Evolutionary conservation across 148 eudicot genomes (phyloP).

Genomic region (Amaranthus cruentus): DNA sequence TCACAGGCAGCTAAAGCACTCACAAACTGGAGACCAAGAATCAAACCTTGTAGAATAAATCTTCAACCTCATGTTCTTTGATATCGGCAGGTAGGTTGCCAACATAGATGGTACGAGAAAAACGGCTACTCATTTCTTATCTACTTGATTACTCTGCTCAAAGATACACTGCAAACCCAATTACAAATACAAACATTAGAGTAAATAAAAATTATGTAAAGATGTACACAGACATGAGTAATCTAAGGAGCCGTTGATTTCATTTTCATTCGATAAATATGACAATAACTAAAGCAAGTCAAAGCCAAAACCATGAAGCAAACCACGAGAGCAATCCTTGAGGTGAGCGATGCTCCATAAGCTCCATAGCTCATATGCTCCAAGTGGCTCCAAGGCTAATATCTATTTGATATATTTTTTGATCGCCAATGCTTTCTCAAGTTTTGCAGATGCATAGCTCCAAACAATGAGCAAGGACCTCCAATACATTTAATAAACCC

Average conservation of each 20-base stretch:
- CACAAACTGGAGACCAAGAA: neutral
- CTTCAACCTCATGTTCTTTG: constrained; percentile 86
- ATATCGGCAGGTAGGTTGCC: constrained; percentile 95
- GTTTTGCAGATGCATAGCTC: constrained; percentile 61
- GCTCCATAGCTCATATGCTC: constrained; percentile 83
- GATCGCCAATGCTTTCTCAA: constrained; percentile 59
- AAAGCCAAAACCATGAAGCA: constrained; percentile 64
- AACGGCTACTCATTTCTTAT: constrained; percentile 78
- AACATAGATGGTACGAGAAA: constrained; percentile 87
- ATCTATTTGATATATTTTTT: constrained; percentile 54
- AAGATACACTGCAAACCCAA: constrained; percentile 33
- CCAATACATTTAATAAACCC: constrained; percentile 57
- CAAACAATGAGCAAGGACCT: constrained; percentile 60
- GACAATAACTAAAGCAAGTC: constrained; percentile 33
- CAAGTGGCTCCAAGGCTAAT: constrained; percentile 83
- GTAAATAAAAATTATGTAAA: neutral
- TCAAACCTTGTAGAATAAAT: constrained; percentile 89
- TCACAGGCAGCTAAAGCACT: neutral
- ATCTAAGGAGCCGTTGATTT: constrained; percentile 11
- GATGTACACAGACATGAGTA: neutral
- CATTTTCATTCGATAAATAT: constrained; percentile 28
- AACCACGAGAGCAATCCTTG: constrained; percentile 95
- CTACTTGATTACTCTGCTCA: constrained; percentile 4
- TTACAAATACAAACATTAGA: constrained; percentile 10
- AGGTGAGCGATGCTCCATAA: constrained; percentile 87